A percentile compares a stretch with the other conserved stretches of the same genome.
Evolutionary conservation across 1,139 yeast species (phyloP).

Genomic region (Meyerozyma sp.): DNA sequence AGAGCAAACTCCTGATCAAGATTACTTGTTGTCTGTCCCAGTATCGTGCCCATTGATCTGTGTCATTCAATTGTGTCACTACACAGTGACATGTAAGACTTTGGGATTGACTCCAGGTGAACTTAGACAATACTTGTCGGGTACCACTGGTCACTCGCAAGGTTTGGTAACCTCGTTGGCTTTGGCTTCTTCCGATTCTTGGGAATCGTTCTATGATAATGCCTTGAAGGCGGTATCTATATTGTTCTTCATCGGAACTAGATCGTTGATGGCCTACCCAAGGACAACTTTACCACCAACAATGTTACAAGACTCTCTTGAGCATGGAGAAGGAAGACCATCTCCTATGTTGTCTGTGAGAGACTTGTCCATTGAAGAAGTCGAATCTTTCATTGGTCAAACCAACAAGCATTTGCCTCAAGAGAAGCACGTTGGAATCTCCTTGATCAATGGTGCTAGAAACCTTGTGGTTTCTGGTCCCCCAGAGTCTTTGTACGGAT

Average conservation of each 20-base stretch:
- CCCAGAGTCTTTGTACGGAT: constrained; percentile 96
- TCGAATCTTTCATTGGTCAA: constrained; percentile 70
- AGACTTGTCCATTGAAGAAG: constrained; percentile 76
- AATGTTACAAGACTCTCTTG: constrained; percentile 86
- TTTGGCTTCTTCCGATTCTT: constrained; percentile 75
- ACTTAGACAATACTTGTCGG: constrained; percentile 63
- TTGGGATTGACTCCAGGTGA: constrained; percentile 90
- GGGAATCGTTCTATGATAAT: constrained; percentile 75
- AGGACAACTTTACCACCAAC: constrained; percentile 93
- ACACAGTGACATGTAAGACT: constrained; percentile 78
- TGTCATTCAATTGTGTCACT: constrained; percentile 91
- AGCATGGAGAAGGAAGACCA: constrained; percentile 94
- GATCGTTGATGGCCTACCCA: constrained; percentile 88
- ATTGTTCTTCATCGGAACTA: constrained; percentile 88
- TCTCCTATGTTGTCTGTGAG: constrained; percentile 95
- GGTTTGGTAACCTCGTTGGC: constrained; percentile 94
- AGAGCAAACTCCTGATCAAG: constrained; percentile 83
- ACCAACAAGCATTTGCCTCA: constrained; percentile 91
- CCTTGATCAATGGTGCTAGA: constrained; percentile 92
- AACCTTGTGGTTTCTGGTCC: constrained; percentile 96
- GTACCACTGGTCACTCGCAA: constrained; percentile 98
- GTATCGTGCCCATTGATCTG: constrained; percentile 95
- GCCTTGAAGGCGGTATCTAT: constrained; percentile 77
- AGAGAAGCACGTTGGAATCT: constrained; percentile 85
- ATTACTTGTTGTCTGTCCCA: constrained; percentile 85